Evolutionary conservation across 1,284 basidiomycete genomes (phyloP), one percentile per base, ranked within the genome.

Genomic region (Macrocystidia cucumis): DNA sequence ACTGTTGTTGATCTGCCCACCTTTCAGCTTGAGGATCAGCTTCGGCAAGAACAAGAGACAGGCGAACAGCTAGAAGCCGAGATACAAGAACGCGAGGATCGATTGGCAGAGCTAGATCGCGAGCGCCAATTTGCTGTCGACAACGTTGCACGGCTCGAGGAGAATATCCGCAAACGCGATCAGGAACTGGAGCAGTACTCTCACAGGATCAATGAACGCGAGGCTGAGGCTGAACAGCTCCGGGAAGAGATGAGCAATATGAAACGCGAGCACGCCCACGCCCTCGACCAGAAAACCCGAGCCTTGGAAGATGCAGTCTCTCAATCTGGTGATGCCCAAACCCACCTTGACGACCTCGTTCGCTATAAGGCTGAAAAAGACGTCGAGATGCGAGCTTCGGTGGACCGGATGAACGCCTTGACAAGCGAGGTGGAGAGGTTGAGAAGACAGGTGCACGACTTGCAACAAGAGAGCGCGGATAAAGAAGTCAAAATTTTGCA

Each of bases 401-500:
- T 62, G 32, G 74, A 77, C 33, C 62, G 72, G 22, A 56, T 78
- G 4, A 54, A 49, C 12, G 57, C 60, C 9, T 57, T 85, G 37
- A 67, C 72, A 38, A 72, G 74, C 9, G 83, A 90, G 49, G 57
- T 83, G 6, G 73, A 78, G 37, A 61, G 67, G 25, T 56, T 91
- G 31, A 69, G 78, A 37, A 59, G 63, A 33, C 78, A 85, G 43
- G 65, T 89, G 7, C 77, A 81, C 29, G 68, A 72, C 18, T 56
- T 93, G 37, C 78, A 88, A 54, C 72, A 82, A 41, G 80, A 87
- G 52, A 91, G 85, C 45, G 81, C 89, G 6, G 76, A 78, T 44
- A 86, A 83, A 61, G 89, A 92, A 42, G 70, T 92, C 27, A 78
- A 78, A 46, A 69, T 93, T 17, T 63, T 76, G n/a, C 82, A 86